Base-by-base conservation (phyloP, 2,329 filamentous ascomycete genomes). In the Rasamsonia emersonii region DNA sequence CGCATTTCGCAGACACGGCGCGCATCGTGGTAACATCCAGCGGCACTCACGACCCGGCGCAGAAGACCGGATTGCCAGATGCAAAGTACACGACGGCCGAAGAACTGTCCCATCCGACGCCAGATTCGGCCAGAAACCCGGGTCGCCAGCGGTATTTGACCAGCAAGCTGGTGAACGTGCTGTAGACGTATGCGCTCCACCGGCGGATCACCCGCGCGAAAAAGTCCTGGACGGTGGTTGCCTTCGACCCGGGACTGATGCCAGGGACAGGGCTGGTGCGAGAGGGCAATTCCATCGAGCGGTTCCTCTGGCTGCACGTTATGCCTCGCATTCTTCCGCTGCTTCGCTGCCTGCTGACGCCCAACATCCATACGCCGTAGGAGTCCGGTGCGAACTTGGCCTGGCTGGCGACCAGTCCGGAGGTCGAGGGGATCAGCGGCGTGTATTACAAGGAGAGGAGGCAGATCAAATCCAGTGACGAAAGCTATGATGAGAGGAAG, bases 191-290 rank as follows among this genome's bases (percentile, higher is more conserved):
- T 37, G 64, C 64, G 0, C 47, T 72, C 9, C 42, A 59, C 9
- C 45, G 55, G 3, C 59, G 54, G 1, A 44, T 70, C 2, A 21
- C 41, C 5, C 36, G 49, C 14, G 18, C 35, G 16, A 39, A 39
- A 8, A 54, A 42, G 36, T 46, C 47, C 13, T 53, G 63, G 44
- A 64, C 62, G 1, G 62, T 67, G 2, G 56, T 40, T 4, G 56
- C 62, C 1, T 58, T 68, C 23, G 60, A 70, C 41, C 68, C 67
- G 2, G 66, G 66, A 1, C 49, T 69, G 5, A 68, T 70, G 65
- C 64, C 65, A 0, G 65, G 63, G 0, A 67, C 65, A 4, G 60
- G 57, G 0, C 44, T 71, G 2, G 56, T 47, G 2, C 55, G 65
- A 14, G 54, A 64, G 14, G 45, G 40, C 2, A 30, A 15, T 7